Conservation (phyloP, 345 rosid genomes). For the Arabidopsis arenosa region DNA sequence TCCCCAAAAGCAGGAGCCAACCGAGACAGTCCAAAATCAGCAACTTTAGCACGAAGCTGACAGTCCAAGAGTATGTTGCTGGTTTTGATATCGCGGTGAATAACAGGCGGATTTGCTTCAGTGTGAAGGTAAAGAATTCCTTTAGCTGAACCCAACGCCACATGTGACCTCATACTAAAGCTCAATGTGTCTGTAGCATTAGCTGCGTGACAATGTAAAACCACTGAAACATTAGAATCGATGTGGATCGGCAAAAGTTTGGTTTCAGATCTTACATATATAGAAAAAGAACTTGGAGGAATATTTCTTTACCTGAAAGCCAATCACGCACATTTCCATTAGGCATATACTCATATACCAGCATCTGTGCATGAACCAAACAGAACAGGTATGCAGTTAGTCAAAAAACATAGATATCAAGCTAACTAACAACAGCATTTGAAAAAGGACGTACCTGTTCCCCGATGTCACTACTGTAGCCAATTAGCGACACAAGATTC, state of each 20-base stretch:
- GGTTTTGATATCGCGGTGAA: constrained; percentile 72
- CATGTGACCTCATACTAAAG: constrained; percentile 58
- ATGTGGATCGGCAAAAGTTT: background rate
- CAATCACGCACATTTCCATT: constrained; percentile 83
- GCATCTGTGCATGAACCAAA: constrained; percentile 61
- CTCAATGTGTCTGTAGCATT: constrained; percentile 53
- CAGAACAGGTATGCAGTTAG: constrained; percentile 1
- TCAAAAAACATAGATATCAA: background rate
- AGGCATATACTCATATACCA: constrained; percentile 87
- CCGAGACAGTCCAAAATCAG: constrained; percentile 82
- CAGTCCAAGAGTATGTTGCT: constrained; percentile 76
- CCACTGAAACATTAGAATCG: constrained; percentile 16
- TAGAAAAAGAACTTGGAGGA: background rate
- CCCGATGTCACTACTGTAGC: constrained; percentile 78
- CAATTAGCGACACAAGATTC: constrained; percentile 78
- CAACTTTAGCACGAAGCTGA: constrained; percentile 65
- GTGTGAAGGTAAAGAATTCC: constrained; percentile 80
- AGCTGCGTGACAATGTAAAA: constrained; percentile 49
- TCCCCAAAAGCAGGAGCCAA: constrained; percentile 68
- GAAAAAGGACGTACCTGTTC: constrained; percentile 64
- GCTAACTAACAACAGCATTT: constrained; percentile 33
- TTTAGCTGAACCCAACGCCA: constrained; percentile 76
- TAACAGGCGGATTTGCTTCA: constrained; percentile 81
- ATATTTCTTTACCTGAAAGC: constrained; percentile 63
- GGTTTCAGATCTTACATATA: constrained; percentile 12